phyloP scores from a whole-genome alignment of 257 asterid species.

The Solanum sitiens region DNA sequence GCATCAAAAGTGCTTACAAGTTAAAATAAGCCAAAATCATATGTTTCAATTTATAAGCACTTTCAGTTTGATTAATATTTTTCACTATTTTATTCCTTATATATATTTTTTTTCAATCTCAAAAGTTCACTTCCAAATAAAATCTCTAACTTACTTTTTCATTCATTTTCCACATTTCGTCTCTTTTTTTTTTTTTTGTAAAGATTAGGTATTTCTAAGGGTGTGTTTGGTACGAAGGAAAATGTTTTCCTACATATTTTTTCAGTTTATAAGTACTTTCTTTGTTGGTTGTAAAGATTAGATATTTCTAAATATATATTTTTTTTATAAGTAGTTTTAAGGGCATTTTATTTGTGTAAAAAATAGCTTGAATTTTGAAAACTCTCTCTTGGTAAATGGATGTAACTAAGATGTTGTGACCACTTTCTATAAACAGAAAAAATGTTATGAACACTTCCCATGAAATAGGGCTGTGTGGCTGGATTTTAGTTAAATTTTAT shows the following conservation, averaged over 20 bases:
- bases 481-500: slow-evolving; percentile 10
- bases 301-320: too few species aligned
- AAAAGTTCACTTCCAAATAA: neutral
- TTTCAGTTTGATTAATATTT: too few species aligned
- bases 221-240: too few species aligned
- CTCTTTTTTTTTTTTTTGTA: too few species aligned
- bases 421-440: neutral
- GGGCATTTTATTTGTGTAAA: neutral
- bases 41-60: neutral
- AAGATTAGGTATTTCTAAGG: neutral
- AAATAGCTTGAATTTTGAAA: neutral
- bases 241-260: too few species aligned
- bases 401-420: neutral
- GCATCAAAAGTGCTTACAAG: neutral
- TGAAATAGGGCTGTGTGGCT: slow-evolving; percentile 17
- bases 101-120: neutral
- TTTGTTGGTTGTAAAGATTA: too few species aligned
- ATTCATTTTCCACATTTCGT: neutral
- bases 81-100: neutral
- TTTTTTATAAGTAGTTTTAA: neutral
- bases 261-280: too few species aligned
- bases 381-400: neutral
- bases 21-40: neutral
- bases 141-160: neutral
- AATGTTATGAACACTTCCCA: neutral